Evolutionary conservation across 106 monocot genomes (phyloP).

Genomic region (Cymbidium sinense): DNA sequence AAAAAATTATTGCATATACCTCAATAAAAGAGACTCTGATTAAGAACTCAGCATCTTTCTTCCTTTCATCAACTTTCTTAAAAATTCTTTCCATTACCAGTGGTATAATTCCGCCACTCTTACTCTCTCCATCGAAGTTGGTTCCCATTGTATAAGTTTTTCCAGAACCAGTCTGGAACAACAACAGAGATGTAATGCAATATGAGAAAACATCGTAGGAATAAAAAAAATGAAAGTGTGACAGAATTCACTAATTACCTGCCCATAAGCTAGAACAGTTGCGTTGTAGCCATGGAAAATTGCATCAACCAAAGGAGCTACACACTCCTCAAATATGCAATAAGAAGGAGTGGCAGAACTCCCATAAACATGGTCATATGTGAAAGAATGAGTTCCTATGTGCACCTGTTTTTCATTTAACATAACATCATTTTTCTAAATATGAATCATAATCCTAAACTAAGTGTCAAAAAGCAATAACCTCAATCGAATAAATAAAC

Average conservation of each 20-base stretch:
- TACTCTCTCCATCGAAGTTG: conserved; percentile 56
- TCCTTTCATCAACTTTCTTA: conserved; percentile 38
- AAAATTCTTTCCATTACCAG: conserved; percentile 80
- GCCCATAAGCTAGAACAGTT: conserved; percentile 95
- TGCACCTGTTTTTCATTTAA: conserved; percentile 48
- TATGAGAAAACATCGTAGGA: neutral
- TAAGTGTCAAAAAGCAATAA: neutral
- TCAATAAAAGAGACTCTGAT: conserved; percentile 98
- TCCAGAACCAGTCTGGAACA: conserved; percentile 95
- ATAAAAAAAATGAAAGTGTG: neutral
- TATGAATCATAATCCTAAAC: neutral
- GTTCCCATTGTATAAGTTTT: conserved; percentile 99
- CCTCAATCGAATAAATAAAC: neutral
- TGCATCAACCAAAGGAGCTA: conserved; percentile 71
- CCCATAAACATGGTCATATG: conserved; percentile 89
- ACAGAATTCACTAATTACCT: conserved; percentile 30
- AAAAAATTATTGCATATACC: conserved; percentile 25
- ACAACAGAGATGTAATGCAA: neutral
- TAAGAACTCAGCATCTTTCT: conserved; percentile 53
- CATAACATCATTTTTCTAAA: neutral
- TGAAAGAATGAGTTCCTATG: conserved; percentile 83
- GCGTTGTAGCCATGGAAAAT: conserved; percentile 90
- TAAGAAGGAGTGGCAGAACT: conserved; percentile 38
- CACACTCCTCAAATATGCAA: conserved; percentile 63
- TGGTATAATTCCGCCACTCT: conserved; percentile 64